Evolutionary conservation across 2,329 filamentous ascomycete species (phyloP), one percentile per base, ranked within the genome.

Genomic region (Anthostomella pinea): DNA sequence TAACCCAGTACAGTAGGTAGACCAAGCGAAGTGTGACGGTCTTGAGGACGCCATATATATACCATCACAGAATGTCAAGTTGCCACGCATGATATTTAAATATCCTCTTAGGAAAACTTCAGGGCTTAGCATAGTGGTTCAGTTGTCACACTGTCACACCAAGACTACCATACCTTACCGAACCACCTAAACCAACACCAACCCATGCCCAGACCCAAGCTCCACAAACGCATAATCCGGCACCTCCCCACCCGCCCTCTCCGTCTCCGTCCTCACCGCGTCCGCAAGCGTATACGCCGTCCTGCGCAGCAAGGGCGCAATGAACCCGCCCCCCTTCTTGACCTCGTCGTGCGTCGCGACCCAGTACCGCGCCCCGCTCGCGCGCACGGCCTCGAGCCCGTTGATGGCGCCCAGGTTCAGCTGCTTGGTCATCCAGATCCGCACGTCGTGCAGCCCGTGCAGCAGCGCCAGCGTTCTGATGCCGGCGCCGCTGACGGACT

Each of bases 361-460:
- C 81, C 80, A 85, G 49, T 83, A 84, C 46, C 65, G 72, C 0
- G 77, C 74, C 2, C 67, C 62, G 19, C 76, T 58, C 4, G 70
- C 58, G 11, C 67, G 58, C 39, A 77, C 77, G 3, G 75, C 74
- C 39, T 72, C 64, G 11, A 82, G 58, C 0, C 76, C 81, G 49
- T 83, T 84, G 40, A 74, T 64, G 0, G 72, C 80, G 2, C 81
- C 81, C 11, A 83, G 68, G 43, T 84, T 85, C 21, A 83, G 62
- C 55, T 83, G 79, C 51, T 76, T 72, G 17, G 57, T 51, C 53
- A 59, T 56, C 50, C 60, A 60, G 16, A 71, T 58, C n/a, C 67
- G 66, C 5, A 84, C 72, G 47, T 83, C 77, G 49, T 83, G 75
- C 7, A 85, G 60, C 0, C 81, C 80, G 55, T 85, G 81, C 6